Evolutionary conservation across 2,329 filamentous ascomycete species (phyloP), one percentile per base, ranked within the genome.

Genomic region (Thielaviopsis ethacetica): DNA sequence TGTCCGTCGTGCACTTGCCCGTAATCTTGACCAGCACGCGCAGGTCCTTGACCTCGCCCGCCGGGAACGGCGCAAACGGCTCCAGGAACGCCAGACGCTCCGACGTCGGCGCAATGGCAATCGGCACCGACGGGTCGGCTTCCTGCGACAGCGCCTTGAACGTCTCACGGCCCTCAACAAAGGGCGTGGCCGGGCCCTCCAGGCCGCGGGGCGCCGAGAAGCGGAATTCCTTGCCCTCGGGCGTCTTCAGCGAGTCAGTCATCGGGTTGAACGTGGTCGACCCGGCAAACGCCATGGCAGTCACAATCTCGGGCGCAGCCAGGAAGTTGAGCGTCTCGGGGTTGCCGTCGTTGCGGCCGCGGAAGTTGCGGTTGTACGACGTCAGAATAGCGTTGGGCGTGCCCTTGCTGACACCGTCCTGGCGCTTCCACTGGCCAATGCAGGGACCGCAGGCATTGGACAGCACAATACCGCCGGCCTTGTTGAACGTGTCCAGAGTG

Each of bases 301-400:
- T 97, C 63, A 98, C 93, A 60, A 98, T 82, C 72, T 98, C 93
- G 6, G 93, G 93, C 0, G 91, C 96, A 10, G 93, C 91, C 57
- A 98, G 81, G 75, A 98, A 98, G 78, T 97, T 98, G 91, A 97
- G 96, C 9, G 93, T 98, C 50, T 86, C 84, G 22, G 88, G 84
- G 75, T 98, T 98, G 63, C 93, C 93, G 68, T 98, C 93, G 70
- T 98, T 98, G 64, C 93, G 87, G 62, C 89, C 91, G 56, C 88
- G 88, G 77, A 98, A 98, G 75, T 98, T 98, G 62, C 93, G 88
- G 79, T 98, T 98, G 76, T 96, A 98, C 0, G 91, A 96, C 10
- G 90, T 91, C 67, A 98, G 82, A 66, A 98, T 97, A 62, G 93
- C 93, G 68, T 98, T 98, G 58, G 82, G 76, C 61, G 91, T 88